phyloP scores from a whole-genome alignment of 2,329 filamentous ascomycete species.

The Chaetomium globosum region DNA sequence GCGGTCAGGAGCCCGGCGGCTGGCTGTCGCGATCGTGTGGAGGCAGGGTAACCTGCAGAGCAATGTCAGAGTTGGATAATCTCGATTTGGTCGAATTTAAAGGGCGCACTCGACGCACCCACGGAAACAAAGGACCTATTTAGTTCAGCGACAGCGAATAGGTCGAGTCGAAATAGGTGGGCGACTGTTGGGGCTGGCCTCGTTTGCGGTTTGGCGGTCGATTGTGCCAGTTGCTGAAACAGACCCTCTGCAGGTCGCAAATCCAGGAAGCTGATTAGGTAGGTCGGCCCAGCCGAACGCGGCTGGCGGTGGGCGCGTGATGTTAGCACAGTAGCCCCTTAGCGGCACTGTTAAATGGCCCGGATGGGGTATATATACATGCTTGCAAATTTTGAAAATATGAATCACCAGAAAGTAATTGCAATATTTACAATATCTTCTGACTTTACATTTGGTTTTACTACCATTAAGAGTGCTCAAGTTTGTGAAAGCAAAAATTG shows the following conservation, averaged over 20 bases:
- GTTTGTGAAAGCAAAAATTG: background rate
- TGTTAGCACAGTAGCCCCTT: conserved; percentile 13
- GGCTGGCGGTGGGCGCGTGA: conserved; percentile 25
- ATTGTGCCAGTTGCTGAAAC: conserved; percentile 21
- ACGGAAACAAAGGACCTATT: conserved; percentile 13
- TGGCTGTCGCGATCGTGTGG: conserved; percentile 18
- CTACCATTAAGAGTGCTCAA: background rate
- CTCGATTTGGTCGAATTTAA: conserved; percentile 12
- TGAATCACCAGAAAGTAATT: background rate
- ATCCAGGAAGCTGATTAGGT: conserved; percentile 17
- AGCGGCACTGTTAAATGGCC: conserved; percentile 16
- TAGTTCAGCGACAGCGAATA: conserved; percentile 4
- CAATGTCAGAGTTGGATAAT: conserved; percentile 18
- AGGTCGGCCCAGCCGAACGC: conserved; percentile 13
- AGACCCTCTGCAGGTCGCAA: conserved; percentile 19
- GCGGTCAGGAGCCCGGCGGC: conserved; percentile 3
- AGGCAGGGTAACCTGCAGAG: conserved; percentile 5
- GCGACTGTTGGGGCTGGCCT: conserved; percentile 11
- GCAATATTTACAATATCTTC: background rate
- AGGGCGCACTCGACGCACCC: conserved; percentile 18
- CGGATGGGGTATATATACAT: background rate
- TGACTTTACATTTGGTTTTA: background rate
- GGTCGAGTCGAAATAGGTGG: conserved; percentile 2
- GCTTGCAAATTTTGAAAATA: background rate
- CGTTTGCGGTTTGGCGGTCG: conserved; percentile 17